These are phyloP conservation scores for Colletotrichum spaethianum DNA, from an alignment of 2,329 filamentous ascomycete species.

Conservation along the genomic window DNA sequence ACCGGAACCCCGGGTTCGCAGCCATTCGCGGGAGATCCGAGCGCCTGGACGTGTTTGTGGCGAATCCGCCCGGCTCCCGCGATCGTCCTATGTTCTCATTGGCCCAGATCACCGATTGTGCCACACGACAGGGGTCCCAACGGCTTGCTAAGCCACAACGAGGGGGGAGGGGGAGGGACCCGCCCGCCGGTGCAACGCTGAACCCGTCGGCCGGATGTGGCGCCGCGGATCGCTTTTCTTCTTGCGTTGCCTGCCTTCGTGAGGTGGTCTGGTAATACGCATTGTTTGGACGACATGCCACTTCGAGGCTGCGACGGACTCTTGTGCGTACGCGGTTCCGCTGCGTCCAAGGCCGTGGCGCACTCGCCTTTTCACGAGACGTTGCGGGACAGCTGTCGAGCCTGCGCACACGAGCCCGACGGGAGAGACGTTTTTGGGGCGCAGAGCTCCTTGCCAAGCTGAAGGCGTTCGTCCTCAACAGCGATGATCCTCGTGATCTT, in stretches of 20 bases:
- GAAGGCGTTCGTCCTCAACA: background rate
- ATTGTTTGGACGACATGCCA: slow-evolving; percentile 23
- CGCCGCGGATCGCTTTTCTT: background rate
- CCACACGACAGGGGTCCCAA: background rate
- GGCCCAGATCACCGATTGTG: background rate
- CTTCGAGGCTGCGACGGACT: slow-evolving; percentile 8
- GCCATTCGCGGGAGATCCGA: slow-evolving; percentile 8
- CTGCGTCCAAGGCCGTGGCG: background rate
- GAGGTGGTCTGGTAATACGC: background rate
- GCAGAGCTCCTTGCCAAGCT: background rate
- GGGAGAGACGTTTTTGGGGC: background rate
- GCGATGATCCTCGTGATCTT: background rate
- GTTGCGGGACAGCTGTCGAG: background rate
- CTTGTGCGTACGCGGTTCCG: background rate
- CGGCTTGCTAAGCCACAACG: background rate
- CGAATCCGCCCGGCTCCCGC: background rate
- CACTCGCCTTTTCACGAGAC: background rate
- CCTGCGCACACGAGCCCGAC: background rate
- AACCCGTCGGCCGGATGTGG: slow-evolving; percentile 11
- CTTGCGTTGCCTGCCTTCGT: too few relatives aligned
- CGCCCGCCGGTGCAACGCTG: background rate
- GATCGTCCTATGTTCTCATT: background rate
- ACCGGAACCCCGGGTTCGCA: slow-evolving; percentile 13
- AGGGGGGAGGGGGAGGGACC: background rate
- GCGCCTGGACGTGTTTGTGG: background rate